These are phyloP conservation scores for Suhomyces bribrorum DNA, from an alignment of 1,139 yeast genomes.

Conservation along the genomic window DNA sequence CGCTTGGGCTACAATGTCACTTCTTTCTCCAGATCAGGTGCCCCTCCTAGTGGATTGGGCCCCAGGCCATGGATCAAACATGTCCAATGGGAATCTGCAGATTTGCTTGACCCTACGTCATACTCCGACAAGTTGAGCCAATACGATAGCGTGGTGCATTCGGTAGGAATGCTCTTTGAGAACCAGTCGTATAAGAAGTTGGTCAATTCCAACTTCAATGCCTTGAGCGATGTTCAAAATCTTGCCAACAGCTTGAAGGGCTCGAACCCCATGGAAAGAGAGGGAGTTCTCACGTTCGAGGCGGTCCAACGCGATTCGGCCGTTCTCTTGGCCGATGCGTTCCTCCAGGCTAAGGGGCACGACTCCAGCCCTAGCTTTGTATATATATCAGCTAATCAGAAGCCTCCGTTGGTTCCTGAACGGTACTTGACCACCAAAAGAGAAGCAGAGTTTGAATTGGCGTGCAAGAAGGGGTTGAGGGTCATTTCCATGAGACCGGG, in stretches of 20 bases:
- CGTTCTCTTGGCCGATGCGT: slow-evolving; percentile 58
- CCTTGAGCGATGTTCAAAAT: slow-evolving; percentile 32
- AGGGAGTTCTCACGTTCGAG: slow-evolving; percentile 52
- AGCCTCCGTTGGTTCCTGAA: slow-evolving; percentile 64
- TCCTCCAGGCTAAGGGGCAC: slow-evolving; percentile 29
- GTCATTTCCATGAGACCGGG: slow-evolving; percentile 76
- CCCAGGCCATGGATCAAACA: slow-evolving; percentile 50
- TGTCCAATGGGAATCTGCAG: slow-evolving; percentile 70
- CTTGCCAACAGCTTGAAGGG: slow-evolving; percentile 34
- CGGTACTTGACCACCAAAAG: slow-evolving; percentile 77
- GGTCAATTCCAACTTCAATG: slow-evolving; percentile 44
- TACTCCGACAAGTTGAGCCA: slow-evolving; percentile 50
- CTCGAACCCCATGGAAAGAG: slow-evolving; percentile 57
- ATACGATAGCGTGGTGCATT: slow-evolving; percentile 74
- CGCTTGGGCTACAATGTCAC: slow-evolving; percentile 63
- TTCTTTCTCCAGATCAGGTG: slow-evolving; percentile 62
- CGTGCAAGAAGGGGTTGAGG: slow-evolving; percentile 48
- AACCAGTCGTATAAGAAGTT: slow-evolving; percentile 62
- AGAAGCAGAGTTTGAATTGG: slow-evolving; percentile 66
- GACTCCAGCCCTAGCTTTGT: slow-evolving; percentile 51
- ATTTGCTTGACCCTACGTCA: slow-evolving; percentile 63
- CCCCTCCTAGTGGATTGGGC: slow-evolving; percentile 42
- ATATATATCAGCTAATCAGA: slow-evolving; percentile 78
- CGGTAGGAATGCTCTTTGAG: slow-evolving; percentile 75
- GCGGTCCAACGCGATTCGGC: slow-evolving; percentile 74